phyloP scores from a whole-genome alignment of 176 grass and related monocot species.

The Oropetium thomaeum region DNA sequence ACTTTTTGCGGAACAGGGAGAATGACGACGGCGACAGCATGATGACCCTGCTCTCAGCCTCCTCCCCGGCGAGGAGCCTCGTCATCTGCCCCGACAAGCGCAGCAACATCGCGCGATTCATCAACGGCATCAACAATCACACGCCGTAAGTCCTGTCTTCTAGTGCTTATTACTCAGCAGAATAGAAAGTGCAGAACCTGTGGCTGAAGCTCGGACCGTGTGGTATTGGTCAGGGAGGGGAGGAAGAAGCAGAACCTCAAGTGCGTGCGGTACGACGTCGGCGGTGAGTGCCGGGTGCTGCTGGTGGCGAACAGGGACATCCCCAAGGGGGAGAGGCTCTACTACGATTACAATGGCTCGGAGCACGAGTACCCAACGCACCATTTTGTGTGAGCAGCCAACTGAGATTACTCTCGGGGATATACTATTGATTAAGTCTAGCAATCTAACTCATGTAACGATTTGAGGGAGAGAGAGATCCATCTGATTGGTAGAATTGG shows the following conservation, averaged over 20 bases:
- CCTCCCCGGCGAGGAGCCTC: constrained; percentile 49
- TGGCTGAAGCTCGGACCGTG: not conserved
- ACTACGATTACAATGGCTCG: constrained; percentile 88
- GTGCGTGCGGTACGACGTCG: constrained; percentile 68
- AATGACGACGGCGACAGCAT: constrained; percentile 94
- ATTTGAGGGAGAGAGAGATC: not conserved
- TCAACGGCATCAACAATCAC: constrained; percentile 98
- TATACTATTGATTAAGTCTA: not conserved
- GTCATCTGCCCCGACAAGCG: constrained; percentile 84
- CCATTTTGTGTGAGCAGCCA: constrained; percentile 74
- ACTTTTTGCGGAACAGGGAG: constrained; percentile 68
- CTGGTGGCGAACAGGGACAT: constrained; percentile 84
- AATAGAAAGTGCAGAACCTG: too few relatives aligned
- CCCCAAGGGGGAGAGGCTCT: constrained; percentile 81
- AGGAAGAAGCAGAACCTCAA: constrained; percentile 99
- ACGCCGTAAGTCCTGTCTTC: constrained; percentile 51
- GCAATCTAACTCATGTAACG: not conserved
- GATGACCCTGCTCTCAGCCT: constrained; percentile 84
- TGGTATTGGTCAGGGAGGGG: constrained; percentile 57
- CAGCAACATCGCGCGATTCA: constrained; percentile 94
- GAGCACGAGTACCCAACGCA: constrained; percentile 97
- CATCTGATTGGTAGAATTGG: constrained; percentile 1
- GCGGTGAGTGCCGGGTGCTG: constrained; percentile 71
- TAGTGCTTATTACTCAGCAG: not conserved
- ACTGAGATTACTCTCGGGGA: too few relatives aligned